Base-by-base conservation (phyloP, 1,284 basidiomycete species). In the Xanthoconium separans region DNA sequence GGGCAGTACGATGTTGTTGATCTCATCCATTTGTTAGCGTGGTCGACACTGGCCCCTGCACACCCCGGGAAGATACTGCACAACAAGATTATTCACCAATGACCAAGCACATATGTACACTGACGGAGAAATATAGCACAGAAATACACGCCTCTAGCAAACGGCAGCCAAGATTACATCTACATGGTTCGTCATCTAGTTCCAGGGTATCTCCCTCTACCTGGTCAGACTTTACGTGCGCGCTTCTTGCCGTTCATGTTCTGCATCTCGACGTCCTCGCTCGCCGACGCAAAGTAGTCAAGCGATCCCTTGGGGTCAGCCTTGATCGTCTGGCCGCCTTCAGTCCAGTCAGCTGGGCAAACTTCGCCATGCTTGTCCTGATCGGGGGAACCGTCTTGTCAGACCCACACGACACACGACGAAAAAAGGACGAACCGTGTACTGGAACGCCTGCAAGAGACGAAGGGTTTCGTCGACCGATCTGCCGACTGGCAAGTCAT, bases 381-480 rank as follows among this genome's bases (percentile, higher is more conserved):
- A 55, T 15, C 16, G 39, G 34, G 2, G 0, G 0, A n/a, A n/a
- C n/a, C n/a, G n/a, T n/a, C n/a, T n/a, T 13, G 20, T 22, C 39
- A 61, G 33, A 54, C n/a, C n/a, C n/a, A n/a, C n/a, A n/a, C n/a
- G n/a, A n/a, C n/a, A n/a, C n/a, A n/a, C n/a, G n/a, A n/a, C n/a
- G n/a, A n/a, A 41, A 50, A 49, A 12, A 69, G 20, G 20, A 68
- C 86, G 41, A 66, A 91, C 89, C 33, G 85, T 87, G 71, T 87
- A 91, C 70, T 95, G 92, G 87, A 95, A 94, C 13, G 93, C 93
- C 75, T 95, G 87, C 74, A 95, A 76, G 54, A 95, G 83, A 57
- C 93, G 88, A 59, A 94, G 69, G 8, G 92, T 93, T 77, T 95
- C 93, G 48, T 93, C 92, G 56, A 95, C 93, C 6, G 90, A 93